Percentiles rank a stretch among this genome's conserved stretches.
Evolutionary conservation across 2,329 filamentous ascomycete species (phyloP).

Genomic region (Sclerotinia spermophila): DNA sequence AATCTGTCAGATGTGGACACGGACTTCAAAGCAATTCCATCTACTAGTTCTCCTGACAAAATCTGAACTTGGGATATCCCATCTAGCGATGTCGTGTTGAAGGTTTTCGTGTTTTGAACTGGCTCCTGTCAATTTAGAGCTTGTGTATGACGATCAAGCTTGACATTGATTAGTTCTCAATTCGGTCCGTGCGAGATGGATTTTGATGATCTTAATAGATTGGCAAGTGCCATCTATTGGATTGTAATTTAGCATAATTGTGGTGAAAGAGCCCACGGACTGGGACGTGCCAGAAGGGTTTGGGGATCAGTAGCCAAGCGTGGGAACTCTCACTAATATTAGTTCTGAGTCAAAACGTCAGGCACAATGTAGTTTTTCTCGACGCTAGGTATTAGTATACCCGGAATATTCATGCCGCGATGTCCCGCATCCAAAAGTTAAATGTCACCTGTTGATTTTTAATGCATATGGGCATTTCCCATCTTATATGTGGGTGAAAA

Average conservation of each 20-base stretch:
- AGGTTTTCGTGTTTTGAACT: not conserved
- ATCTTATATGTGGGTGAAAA: not conserved
- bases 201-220: not conserved
- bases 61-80: not conserved
- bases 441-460: not conserved
- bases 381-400: not conserved
- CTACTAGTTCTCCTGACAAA: not conserved
- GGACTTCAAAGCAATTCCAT: not conserved
- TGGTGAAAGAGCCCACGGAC: not conserved
- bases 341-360: not conserved
- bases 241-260: not conserved
- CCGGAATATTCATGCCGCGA: not conserved
- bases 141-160: not conserved
- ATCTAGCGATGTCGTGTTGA: not conserved
- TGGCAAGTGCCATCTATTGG: not conserved
- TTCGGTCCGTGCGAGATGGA: not conserved
- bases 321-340: not conserved
- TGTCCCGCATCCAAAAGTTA: not conserved
- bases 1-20: slow-evolving; percentile 1
- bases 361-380: not conserved
- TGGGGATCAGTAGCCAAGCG: not conserved
- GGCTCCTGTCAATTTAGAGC: not conserved
- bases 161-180: not conserved
- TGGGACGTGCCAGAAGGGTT: slow-evolving; percentile 2
- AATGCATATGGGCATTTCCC: not conserved